Base-by-base conservation (phyloP, 1,139 yeast genomes). In the Lodderomyces parapsilosis region DNA sequence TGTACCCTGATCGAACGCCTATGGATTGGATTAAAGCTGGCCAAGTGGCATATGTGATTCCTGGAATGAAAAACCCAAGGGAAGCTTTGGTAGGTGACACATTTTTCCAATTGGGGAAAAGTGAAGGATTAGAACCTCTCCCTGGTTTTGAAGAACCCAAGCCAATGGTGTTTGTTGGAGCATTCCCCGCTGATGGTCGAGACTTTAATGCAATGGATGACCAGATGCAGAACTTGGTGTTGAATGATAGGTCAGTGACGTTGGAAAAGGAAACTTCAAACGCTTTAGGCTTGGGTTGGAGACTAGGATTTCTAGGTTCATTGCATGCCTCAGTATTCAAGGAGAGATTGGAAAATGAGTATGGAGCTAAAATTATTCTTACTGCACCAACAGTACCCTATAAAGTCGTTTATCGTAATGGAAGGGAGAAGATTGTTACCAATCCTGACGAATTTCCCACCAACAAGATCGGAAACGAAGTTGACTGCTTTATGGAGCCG, bases 121-220 rank as follows among this genome's bases (percentile, higher is more conserved):
- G 74, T 42, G 76, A 74, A 38, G 74, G 73, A 0, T 80, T 87
- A 1, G 86, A 82, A 46, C 84, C 96, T 1, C 69, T 93, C 23
- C 96, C 96, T 0, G 98, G 98, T 0, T 93, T 93, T 62, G 97
- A 91, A 62, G 97, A 89, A 54, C 91, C 95, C 1, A 91, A 93
- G 60, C 97, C 99, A 1, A 93, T 93, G 98, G 98, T 93, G 6
- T 93, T 91, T 62, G 95, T 93, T 36, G 99, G 99, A 7, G 99
- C 99, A 0, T 93, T 90, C 56, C 99, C 99, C 0, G 94, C 96
- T 0, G 96, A 91, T 58, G 96, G 96, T 4, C 78, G 86, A 1
- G 96, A 91, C 54, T 93, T 91, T 60, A 87, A 86, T 48, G 85
- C 81, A 32, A 74, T 93, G 71, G 96, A 93, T 56, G 98, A 93